These are phyloP conservation scores for Aspergillus sp. DNA, from an alignment of 2,329 filamentous ascomycete species.

Conservation along the genomic window DNA sequence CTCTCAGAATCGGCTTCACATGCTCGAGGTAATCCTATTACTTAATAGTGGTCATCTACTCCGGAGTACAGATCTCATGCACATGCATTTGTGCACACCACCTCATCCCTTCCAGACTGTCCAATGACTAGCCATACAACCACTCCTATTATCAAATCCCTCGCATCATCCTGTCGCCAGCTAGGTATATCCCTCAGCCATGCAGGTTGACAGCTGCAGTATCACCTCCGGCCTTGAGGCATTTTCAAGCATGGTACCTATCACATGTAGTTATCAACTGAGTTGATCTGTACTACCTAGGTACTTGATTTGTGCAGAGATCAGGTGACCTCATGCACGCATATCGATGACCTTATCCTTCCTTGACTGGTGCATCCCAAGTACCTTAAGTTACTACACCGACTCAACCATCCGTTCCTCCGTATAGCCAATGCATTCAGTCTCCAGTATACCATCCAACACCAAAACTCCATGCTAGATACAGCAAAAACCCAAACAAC, in stretches of 20 bases:
- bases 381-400: no score
- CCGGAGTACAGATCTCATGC: no score
- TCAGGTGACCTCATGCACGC: background rate
- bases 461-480: slow-evolving; percentile 28
- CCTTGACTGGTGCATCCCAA: background rate
- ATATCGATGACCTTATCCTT: no score
- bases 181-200: background rate
- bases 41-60: no score
- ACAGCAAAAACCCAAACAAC: background rate
- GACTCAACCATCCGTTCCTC: no score
- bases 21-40: no score
- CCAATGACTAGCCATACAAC: background rate
- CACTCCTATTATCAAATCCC: slow-evolving; percentile 9
- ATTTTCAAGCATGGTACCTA: background rate
- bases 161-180: background rate
- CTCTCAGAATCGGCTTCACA: no score
- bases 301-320: background rate
- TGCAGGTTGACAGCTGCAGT: slow-evolving; percentile 1
- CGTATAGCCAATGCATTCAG: no score
- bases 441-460: no score
- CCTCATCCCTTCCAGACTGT: background rate
- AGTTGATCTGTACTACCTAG: background rate
- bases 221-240: slow-evolving; percentile 2
- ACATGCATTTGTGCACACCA: background rate
- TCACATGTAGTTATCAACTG: background rate